phyloP scores from a whole-genome alignment of 768 basidiomycete genomes.

The Hygrocybe coccinea region DNA sequence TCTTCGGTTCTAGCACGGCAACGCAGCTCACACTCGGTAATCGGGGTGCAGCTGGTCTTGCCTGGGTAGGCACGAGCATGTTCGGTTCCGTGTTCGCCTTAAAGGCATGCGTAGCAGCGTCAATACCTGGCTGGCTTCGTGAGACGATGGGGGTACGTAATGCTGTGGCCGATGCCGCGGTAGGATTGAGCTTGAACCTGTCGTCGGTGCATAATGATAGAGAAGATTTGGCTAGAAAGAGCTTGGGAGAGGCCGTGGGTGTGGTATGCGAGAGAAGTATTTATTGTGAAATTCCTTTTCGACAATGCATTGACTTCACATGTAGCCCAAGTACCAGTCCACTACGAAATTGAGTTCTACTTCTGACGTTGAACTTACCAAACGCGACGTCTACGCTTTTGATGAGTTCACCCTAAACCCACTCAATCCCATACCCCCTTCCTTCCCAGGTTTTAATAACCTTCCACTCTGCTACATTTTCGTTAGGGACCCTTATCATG shows the following conservation, averaged over 20 bases:
- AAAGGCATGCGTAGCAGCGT: constrained; percentile 22
- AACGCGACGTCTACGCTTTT: constrained; percentile 23
- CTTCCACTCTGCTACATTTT: constrained; percentile 16
- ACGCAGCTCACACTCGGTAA: constrained; percentile 25
- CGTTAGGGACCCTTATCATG: constrained; percentile 3
- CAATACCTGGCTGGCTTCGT: constrained; percentile 25
- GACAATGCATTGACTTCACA: neutral
- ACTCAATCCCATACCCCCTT: constrained; percentile 16
- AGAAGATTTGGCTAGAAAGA: constrained; percentile 7
- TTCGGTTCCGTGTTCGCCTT: constrained; percentile 25
- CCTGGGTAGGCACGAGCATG: constrained; percentile 28
- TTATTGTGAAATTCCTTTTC: neutral
- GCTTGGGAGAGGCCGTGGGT: constrained; percentile 11
- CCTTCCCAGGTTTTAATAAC: constrained; percentile 7
- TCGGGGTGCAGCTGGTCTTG: constrained; percentile 24
- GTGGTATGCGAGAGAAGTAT: constrained; percentile 6
- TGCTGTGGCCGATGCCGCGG: constrained; percentile 16
- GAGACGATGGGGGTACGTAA: constrained; percentile 26
- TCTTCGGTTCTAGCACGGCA: constrained; percentile 24
- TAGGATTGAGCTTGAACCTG: constrained; percentile 21
- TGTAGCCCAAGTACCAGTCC: too few species aligned
- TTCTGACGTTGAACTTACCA: neutral
- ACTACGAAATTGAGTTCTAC: too few species aligned
- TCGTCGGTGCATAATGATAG: neutral
- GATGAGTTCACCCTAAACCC: constrained; percentile 17